Conservation (phyloP, 2,329 filamentous ascomycete genomes). For the Immersiporthe knoxdaviesiana region DNA sequence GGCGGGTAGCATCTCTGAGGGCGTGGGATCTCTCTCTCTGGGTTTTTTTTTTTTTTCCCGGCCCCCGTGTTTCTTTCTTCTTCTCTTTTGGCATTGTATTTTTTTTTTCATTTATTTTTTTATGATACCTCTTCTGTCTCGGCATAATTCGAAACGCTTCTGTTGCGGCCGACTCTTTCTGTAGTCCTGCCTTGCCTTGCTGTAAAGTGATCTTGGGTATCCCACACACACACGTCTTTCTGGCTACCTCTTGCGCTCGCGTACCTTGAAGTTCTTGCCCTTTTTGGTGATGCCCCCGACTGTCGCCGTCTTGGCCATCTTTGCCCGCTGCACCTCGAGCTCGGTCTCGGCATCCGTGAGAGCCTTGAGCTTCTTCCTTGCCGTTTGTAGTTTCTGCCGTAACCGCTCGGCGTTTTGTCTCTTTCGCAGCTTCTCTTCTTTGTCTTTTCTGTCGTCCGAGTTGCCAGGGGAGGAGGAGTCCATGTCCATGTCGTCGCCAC, state of each 20-base stretch:
- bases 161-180: constrained; percentile 10
- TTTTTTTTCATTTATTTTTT: constrained; percentile 6
- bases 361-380: constrained; percentile 57
- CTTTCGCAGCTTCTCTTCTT: constrained; percentile 41
- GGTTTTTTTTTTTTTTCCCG: not conserved
- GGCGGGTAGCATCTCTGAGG: constrained; percentile 17
- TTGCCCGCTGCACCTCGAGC: constrained; percentile 62
- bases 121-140: constrained; percentile 29
- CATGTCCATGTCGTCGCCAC: constrained; percentile 36
- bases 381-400: constrained; percentile 51
- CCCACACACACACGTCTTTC: constrained; percentile 16
- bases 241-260: constrained; percentile 65
- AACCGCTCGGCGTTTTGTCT: constrained; percentile 51
- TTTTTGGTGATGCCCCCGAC: constrained; percentile 61
- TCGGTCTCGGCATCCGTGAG: constrained; percentile 60
- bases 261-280: constrained; percentile 65
- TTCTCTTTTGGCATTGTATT: not conserved
- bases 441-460: constrained; percentile 32
- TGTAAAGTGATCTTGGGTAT: constrained; percentile 3
- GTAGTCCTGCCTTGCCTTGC: not conserved
- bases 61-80: constrained; percentile 17
- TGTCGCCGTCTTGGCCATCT: constrained; percentile 68
- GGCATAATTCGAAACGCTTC: not conserved
- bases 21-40: constrained; percentile 13
- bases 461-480: constrained; percentile 25